Percentiles rank a stretch among this genome's conserved stretches.
Evolutionary conservation across 164 flowering plant genomes (phyloP).

Genomic region (Platanus orientalis): DNA sequence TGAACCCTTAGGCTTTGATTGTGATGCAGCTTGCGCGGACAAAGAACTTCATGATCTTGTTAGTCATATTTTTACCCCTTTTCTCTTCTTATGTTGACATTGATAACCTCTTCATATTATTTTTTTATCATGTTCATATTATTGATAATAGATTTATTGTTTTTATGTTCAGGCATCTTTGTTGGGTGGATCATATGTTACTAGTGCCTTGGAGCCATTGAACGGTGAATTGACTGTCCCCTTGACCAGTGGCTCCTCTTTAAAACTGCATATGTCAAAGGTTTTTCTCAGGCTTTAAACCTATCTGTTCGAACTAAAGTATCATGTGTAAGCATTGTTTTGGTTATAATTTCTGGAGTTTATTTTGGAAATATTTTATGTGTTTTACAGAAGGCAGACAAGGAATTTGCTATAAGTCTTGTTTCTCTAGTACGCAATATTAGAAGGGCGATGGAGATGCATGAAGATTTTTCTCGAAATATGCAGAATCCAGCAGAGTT

Average conservation of each 20-base stretch:
- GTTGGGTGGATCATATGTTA: slow-evolving; percentile 82
- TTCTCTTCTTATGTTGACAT: neutral
- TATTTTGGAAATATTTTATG: slow-evolving; percentile 5
- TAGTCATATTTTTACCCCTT: slow-evolving; percentile 22
- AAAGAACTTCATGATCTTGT: slow-evolving; percentile 61
- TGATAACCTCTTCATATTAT: neutral
- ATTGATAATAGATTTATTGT: neutral
- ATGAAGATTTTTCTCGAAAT: slow-evolving; percentile 35
- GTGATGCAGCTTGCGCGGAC: slow-evolving; percentile 34
- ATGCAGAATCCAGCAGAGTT: slow-evolving; percentile 48
- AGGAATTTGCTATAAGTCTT: slow-evolving; percentile 42
- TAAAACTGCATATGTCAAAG: slow-evolving; percentile 72
- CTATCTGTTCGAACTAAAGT: neutral
- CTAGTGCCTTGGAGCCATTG: slow-evolving; percentile 30
- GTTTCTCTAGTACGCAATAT: slow-evolving; percentile 44
- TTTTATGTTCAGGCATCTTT: slow-evolving; percentile 53
- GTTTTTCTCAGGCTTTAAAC: slow-evolving; percentile 24
- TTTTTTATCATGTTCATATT: slow-evolving; percentile 1
- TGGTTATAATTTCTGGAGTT: neutral
- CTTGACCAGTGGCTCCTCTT: slow-evolving; percentile 43
- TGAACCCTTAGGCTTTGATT: slow-evolving; percentile 29
- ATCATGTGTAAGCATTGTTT: neutral
- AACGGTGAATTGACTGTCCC: slow-evolving; percentile 54
- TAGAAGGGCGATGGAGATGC: slow-evolving; percentile 45
- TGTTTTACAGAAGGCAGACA: slow-evolving; percentile 63